These are phyloP conservation scores for Fusarium acutatum DNA, from an alignment of 2,329 filamentous ascomycete genomes.

Conservation along the genomic window DNA sequence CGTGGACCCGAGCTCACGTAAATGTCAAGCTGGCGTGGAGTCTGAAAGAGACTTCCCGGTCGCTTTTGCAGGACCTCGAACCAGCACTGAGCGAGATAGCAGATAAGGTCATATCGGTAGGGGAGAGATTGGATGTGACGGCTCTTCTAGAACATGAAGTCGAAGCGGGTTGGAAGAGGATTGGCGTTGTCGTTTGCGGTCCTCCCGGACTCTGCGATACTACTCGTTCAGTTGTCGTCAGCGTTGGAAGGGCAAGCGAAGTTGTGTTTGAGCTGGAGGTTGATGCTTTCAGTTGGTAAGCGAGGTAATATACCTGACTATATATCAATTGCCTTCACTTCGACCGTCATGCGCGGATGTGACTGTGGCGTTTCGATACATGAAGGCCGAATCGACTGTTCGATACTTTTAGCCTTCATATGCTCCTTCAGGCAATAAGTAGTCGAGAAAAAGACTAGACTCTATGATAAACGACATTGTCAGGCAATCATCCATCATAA, in stretches of 20 bases:
- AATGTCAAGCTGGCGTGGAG: not conserved
- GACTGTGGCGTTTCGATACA: not conserved
- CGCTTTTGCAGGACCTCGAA: not conserved
- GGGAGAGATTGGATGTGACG: no score
- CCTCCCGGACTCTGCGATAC: accelerated
- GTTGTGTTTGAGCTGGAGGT: not conserved
- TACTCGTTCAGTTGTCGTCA: not conserved
- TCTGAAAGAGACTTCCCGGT: not conserved
- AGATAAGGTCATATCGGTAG: not conserved
- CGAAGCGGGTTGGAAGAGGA: not conserved
- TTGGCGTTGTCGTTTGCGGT: not conserved
- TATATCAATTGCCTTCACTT: not conserved
- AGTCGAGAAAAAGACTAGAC: not conserved
- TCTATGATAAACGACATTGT: not conserved
- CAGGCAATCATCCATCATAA: not conserved
- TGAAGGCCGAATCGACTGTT: not conserved
- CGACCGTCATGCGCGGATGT: no score
- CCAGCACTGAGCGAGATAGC: not conserved
- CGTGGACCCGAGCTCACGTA: not conserved
- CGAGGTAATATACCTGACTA: not conserved
- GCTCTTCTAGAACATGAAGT: not conserved
- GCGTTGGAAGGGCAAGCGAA: not conserved
- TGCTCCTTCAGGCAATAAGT: accelerated
- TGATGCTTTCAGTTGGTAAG: not conserved
- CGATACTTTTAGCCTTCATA: not conserved